A percentile compares a stretch with the other conserved stretches of the same genome.
Evolutionary conservation across 768 basidiomycete genomes (phyloP).

Genomic region (Suillus brevipes): DNA sequence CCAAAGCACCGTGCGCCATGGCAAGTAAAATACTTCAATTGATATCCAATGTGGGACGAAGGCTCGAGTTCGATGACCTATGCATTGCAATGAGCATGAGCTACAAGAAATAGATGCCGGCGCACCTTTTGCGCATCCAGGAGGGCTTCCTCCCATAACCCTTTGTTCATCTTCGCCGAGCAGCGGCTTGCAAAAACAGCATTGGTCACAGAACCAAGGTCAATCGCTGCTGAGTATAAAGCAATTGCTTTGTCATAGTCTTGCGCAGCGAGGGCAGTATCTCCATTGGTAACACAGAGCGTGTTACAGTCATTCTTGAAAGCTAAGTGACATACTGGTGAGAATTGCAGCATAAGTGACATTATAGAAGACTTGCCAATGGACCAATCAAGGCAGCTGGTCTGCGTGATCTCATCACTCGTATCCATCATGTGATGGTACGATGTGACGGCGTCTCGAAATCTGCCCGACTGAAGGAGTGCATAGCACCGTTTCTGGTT

Average conservation of each 20-base stretch:
- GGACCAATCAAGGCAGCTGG: background rate
- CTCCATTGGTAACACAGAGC: background rate
- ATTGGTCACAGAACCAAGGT: background rate
- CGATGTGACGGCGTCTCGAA: background rate
- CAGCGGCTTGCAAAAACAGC: background rate
- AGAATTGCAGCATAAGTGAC: background rate
- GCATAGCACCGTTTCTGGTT: background rate
- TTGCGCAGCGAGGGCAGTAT: background rate
- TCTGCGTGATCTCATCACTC: background rate
- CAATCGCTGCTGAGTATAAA: background rate
- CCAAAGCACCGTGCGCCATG: background rate
- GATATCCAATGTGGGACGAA: background rate
- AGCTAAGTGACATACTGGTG: background rate
- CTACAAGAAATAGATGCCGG: background rate
- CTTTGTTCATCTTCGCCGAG: background rate
- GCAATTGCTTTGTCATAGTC: background rate
- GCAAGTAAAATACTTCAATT: background rate
- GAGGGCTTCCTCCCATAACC: background rate
- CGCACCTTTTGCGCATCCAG: background rate
- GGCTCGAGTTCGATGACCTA: conserved; percentile 1
- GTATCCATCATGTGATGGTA: background rate
- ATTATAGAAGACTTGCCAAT: background rate
- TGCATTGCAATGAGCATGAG: background rate
- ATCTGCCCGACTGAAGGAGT: background rate
- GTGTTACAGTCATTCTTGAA: background rate